These are phyloP conservation scores for Neurospora hispaniola DNA, from an alignment of 495 filamentous ascomycete species.

Conservation along the genomic window DNA sequence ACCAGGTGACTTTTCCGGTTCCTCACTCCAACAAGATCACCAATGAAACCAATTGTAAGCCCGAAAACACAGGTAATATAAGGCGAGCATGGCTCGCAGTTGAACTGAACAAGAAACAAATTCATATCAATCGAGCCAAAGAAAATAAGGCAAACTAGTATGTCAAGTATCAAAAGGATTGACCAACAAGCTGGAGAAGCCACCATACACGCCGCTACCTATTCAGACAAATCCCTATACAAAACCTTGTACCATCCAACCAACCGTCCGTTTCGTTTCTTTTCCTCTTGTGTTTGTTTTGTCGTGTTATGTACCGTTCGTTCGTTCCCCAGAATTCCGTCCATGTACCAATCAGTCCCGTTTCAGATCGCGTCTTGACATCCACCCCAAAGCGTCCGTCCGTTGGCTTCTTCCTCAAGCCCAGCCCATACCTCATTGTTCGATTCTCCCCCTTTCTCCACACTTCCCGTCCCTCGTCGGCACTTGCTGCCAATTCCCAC, in stretches of 20 bases:
- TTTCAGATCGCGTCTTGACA: not conserved
- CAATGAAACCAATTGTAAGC: not conserved
- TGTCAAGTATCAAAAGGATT: not conserved
- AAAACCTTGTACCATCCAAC: not conserved
- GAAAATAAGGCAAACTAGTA: not conserved
- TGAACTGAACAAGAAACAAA: not conserved
- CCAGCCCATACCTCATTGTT: not conserved
- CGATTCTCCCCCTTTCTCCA: not conserved
- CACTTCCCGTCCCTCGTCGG: not conserved
- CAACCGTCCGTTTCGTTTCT: not conserved
- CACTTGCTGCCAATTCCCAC: not conserved
- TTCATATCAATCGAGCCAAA: not conserved
- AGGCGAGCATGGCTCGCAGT: not conserved
- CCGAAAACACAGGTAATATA: not conserved
- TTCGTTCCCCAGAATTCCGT: not conserved
- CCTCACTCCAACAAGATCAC: not conserved
- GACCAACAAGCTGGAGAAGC: not conserved
- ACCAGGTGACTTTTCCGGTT: not conserved
- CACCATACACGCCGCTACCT: not conserved
- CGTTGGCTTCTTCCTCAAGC: not conserved
- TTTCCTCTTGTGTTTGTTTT: not conserved
- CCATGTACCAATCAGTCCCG: not conserved
- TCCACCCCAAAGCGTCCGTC: not conserved
- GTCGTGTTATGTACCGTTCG: not conserved
- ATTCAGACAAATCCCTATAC: not conserved